These are phyloP conservation scores for Cryphonectria parasitica DNA, from an alignment of 2,329 filamentous ascomycete genomes.

Conservation along the genomic window DNA sequence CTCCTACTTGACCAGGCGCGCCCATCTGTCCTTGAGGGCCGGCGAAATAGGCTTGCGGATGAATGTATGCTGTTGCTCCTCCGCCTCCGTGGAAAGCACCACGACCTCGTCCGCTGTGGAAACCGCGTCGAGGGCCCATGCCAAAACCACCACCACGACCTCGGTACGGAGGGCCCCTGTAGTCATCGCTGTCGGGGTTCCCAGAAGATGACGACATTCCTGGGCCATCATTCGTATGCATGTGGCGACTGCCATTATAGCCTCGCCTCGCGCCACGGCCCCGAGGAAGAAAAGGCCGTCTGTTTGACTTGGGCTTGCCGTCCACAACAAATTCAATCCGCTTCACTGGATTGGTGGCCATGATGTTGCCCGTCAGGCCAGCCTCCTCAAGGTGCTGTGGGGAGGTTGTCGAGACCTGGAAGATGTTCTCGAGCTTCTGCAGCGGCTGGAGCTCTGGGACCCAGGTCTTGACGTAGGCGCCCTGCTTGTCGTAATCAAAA, in stretches of 20 bases:
- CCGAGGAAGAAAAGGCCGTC: slow-evolving; percentile 39
- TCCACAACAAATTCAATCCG: slow-evolving; percentile 67
- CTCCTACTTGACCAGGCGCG: not conserved
- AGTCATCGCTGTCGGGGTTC: not conserved
- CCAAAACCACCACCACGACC: slow-evolving; percentile 10
- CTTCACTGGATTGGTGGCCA: slow-evolving; percentile 70
- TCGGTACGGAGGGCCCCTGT: slow-evolving; percentile 14
- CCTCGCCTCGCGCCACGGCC: slow-evolving; percentile 31
- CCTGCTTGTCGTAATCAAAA: slow-evolving; percentile 73
- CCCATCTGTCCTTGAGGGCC: slow-evolving; percentile 18
- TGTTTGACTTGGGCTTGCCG: slow-evolving; percentile 47
- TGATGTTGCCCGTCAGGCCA: slow-evolving; percentile 61
- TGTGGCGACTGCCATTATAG: not conserved
- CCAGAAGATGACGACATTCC: slow-evolving; percentile 1
- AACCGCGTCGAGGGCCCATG: slow-evolving; percentile 17
- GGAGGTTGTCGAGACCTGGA: slow-evolving; percentile 70
- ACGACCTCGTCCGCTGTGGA: slow-evolving; percentile 18
- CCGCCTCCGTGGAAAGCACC: slow-evolving; percentile 9
- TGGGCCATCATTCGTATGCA: not conserved
- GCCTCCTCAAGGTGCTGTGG: slow-evolving; percentile 60
- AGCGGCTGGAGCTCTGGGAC: slow-evolving; percentile 67
- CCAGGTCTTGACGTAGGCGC: slow-evolving; percentile 74
- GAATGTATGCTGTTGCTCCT: not conserved
- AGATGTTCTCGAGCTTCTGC: slow-evolving; percentile 60
- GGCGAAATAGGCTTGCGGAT: slow-evolving; percentile 9